Conservation (phyloP, 1,284 basidiomycete genomes). For the Puccinia horiana region DNA sequence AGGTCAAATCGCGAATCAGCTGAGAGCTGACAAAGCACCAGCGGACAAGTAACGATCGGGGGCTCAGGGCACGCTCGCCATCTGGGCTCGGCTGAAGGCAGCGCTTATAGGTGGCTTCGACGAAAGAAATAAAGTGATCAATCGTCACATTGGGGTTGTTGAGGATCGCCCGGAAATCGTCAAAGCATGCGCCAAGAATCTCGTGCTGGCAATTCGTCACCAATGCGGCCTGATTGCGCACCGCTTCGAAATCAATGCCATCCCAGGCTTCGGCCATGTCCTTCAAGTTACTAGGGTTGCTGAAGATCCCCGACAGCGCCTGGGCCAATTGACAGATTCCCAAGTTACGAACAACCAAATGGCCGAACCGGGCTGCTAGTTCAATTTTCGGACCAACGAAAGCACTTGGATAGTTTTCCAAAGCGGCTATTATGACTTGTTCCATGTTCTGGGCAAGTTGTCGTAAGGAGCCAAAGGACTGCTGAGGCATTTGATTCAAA, state of each 20-base stretch:
- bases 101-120: slow-evolving; percentile 83
- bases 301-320: slow-evolving; percentile 77
- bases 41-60: slow-evolving; percentile 62
- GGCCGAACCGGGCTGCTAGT: slow-evolving; percentile 79
- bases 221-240: slow-evolving; percentile 82
- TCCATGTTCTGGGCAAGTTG: slow-evolving; percentile 87
- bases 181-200: slow-evolving; percentile 76
- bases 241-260: slow-evolving; percentile 82
- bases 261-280: slow-evolving; percentile 84
- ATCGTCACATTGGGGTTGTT: slow-evolving; percentile 70
- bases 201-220: slow-evolving; percentile 87
- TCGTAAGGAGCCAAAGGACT: slow-evolving; percentile 70
- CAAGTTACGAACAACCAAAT: slow-evolving; percentile 81
- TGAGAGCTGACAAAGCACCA: slow-evolving; percentile 89
- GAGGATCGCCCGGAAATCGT: slow-evolving; percentile 76
- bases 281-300: slow-evolving; percentile 75
- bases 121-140: slow-evolving; percentile 80
- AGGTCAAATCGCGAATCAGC: slow-evolving; percentile 81
- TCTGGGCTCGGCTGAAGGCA: slow-evolving; percentile 71
- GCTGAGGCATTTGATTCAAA: slow-evolving; percentile 71
- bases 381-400: slow-evolving; percentile 87
- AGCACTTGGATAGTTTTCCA: slow-evolving; percentile 79
- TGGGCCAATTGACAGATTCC: slow-evolving; percentile 87
- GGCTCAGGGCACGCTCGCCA: slow-evolving; percentile 46
- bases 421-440: slow-evolving; percentile 74